Evolutionary conservation across 306 rosid genomes (phyloP).

Genomic region (Prinsepia uniflora): DNA sequence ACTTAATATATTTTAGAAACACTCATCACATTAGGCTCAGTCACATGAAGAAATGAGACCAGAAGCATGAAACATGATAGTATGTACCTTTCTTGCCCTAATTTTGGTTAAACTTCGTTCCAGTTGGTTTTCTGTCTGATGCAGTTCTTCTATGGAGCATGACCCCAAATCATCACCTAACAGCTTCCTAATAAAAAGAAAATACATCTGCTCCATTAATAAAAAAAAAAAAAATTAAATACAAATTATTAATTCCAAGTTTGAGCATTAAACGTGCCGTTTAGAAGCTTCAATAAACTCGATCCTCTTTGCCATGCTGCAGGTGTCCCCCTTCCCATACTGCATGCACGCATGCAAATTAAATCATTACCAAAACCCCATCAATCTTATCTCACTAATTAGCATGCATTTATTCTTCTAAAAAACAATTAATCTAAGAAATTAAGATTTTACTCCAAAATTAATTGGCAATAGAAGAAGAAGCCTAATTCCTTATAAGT

Average conservation of each 20-base stretch:
- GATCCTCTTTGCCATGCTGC: conserved; percentile 47
- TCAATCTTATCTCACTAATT: neutral
- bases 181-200: conserved; percentile 51
- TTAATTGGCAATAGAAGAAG: too few species aligned
- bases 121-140: conserved; percentile 59
- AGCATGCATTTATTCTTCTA: neutral
- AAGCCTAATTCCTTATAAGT: too few species aligned
- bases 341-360: conserved; percentile 25
- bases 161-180: conserved; percentile 66
- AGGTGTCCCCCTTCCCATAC: conserved; percentile 38
- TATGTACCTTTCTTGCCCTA: conserved; percentile 74
- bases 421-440: too few species aligned
- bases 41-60: too few species aligned
- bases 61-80: too few species aligned
- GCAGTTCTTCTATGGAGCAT: conserved; percentile 57
- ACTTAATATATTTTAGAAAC: too few species aligned
- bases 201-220: neutral
- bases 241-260: neutral
- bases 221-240: neutral
- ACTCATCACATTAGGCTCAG: too few species aligned
- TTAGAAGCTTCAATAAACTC: conserved; percentile 58
- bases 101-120: conserved; percentile 67
- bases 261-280: conserved; percentile 33
- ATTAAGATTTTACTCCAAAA: too few species aligned
- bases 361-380: neutral